A percentile compares a stretch with the other conserved stretches of the same genome.
Evolutionary conservation across 352 stramenopile species (phyloP).

Genomic region (Pythium aristosporum): DNA sequence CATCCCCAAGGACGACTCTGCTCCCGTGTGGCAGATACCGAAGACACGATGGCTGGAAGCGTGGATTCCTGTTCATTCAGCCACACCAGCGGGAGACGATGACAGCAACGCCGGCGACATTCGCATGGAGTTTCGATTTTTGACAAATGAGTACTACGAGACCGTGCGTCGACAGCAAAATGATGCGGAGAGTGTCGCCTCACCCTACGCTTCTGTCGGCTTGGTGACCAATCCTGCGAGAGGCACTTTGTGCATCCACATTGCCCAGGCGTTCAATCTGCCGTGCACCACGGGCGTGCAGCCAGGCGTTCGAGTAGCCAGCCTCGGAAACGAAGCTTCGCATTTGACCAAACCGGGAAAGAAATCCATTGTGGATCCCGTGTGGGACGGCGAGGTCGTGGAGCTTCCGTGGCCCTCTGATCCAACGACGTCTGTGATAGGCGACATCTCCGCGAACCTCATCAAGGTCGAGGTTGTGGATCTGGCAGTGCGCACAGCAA

Average conservation of each 20-base stretch:
- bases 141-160: constrained; percentile 34
- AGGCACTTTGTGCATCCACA: constrained; percentile 36
- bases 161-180: constrained; percentile 10
- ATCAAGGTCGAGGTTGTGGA: constrained; percentile 45
- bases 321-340: constrained; percentile 1
- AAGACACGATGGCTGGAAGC: constrained; percentile 43
- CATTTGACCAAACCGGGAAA: constrained; percentile 34
- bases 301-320: constrained; percentile 32
- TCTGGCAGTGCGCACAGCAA: constrained; percentile 36
- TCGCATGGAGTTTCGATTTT: constrained; percentile 52
- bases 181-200: neutral
- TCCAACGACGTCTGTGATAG: too few species aligned
- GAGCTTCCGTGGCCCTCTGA: constrained; percentile 31
- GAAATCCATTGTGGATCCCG: constrained; percentile 33
- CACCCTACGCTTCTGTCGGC: constrained; percentile 3
- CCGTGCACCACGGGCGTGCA: constrained; percentile 38
- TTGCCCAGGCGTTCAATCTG: constrained; percentile 33
- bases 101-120: constrained; percentile 34
- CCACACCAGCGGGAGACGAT: constrained; percentile 2
- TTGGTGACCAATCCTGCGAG: neutral
- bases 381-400: constrained; percentile 29
- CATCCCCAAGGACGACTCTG: neutral
- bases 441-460: neutral
- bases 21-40: neutral
- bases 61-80: constrained; percentile 43